These are phyloP conservation scores for Solanum chaucha DNA, from an alignment of 257 asterid species.

Conservation along the genomic window DNA sequence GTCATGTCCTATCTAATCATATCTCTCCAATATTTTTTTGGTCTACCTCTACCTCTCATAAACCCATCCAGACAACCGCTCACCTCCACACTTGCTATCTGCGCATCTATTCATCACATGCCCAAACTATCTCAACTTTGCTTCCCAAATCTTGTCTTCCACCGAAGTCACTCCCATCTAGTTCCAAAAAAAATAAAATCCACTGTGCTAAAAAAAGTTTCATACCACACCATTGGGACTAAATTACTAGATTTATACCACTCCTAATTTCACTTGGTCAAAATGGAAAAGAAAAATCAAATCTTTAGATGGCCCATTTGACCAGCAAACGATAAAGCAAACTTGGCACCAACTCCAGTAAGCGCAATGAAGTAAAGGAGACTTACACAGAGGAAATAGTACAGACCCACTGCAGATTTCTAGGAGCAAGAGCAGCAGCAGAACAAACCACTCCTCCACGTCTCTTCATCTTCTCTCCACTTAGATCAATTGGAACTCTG, in stretches of 20 bases:
- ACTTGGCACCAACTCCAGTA: not conserved
- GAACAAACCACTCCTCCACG: slow-evolving; percentile 45
- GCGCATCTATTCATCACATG: not conserved
- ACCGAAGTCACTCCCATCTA: not conserved
- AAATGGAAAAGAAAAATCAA: not conserved
- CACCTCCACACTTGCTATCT: not conserved
- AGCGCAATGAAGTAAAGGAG: not conserved
- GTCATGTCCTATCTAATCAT: not conserved
- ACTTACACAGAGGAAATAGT: slow-evolving; percentile 56
- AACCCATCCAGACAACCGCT: not conserved
- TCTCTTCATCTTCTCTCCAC: slow-evolving; percentile 17
- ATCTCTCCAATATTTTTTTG: not conserved
- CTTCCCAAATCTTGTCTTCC: not conserved
- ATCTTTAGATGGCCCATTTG: not conserved
- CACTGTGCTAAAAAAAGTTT: not conserved
- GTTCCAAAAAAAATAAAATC: not conserved
- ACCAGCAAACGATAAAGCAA: not conserved
- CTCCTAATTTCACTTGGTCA: not conserved
- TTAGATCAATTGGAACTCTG: slow-evolving; percentile 24
- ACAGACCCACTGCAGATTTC: slow-evolving; percentile 63
- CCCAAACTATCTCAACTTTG: not conserved
- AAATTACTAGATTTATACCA: not conserved
- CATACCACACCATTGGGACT: not conserved
- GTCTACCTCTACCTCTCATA: not conserved
- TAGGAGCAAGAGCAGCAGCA: slow-evolving; percentile 36